Conservation (phyloP, 1,139 yeast genomes). For the Sugiyamaella castrensis region DNA sequence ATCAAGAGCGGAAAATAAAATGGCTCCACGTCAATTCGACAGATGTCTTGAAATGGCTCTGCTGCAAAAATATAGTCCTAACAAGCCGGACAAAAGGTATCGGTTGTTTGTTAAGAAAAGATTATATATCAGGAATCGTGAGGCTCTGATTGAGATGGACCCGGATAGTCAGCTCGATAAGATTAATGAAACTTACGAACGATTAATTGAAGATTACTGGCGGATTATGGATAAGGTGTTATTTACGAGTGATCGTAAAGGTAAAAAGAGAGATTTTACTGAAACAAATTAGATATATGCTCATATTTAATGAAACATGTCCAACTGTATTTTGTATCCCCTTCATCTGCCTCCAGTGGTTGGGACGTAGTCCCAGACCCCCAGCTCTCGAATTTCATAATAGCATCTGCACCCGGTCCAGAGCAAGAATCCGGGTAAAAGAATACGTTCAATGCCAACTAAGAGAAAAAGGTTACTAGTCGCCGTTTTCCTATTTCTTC, state of each 20-base stretch:
- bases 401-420: no score
- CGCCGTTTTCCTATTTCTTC: no score
- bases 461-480: no score
- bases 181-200: slow-evolving; percentile 69
- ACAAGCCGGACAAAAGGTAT: slow-evolving; percentile 39
- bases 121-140: slow-evolving; percentile 72
- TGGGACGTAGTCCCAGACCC: no score
- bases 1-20: slow-evolving; percentile 47
- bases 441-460: background rate
- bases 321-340: no score
- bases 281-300: slow-evolving; percentile 4
- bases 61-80: slow-evolving; percentile 40
- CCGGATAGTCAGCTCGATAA: slow-evolving; percentile 60
- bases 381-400: no score
- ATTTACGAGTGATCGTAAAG: slow-evolving; percentile 62
- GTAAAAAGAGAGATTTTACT: slow-evolving; percentile 43
- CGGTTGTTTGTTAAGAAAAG: slow-evolving; percentile 68
- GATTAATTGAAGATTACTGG: slow-evolving; percentile 65
- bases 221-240: slow-evolving; percentile 55
- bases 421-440: no score
- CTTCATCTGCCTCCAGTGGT: no score
- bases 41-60: slow-evolving; percentile 75
- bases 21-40: slow-evolving; percentile 75
- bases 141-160: slow-evolving; percentile 67
- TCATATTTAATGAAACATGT: background rate